Conservation (phyloP, 441 rosid genomes). For the Adansonia grandidieri region DNA sequence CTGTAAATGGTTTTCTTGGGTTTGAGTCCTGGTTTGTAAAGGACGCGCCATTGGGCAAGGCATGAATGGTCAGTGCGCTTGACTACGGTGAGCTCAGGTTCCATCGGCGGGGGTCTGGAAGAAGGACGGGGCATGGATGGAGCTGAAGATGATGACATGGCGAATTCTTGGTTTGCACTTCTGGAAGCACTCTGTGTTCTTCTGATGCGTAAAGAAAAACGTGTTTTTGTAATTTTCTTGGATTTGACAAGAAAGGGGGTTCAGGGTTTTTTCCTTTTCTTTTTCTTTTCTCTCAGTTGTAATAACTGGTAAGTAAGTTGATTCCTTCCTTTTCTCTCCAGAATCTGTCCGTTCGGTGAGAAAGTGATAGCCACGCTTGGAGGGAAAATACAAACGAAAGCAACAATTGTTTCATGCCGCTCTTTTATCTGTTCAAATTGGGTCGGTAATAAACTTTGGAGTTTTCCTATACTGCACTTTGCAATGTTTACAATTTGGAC, state of each 20-base stretch:
- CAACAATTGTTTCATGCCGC: not conserved
- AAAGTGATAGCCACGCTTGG: not conserved
- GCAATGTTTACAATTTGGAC: no score
- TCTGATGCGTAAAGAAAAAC: not conserved
- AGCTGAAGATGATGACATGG: not conserved
- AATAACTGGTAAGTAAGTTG: not conserved
- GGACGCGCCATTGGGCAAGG: slow-evolving; percentile 1
- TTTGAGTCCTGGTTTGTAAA: not conserved
- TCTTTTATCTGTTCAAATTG: no score
- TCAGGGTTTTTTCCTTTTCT: not conserved
- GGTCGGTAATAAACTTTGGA: no score
- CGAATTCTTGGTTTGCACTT: not conserved
- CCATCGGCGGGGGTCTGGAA: not conserved
- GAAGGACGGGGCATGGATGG: not conserved
- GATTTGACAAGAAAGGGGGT: not conserved
- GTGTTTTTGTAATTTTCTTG: not conserved
- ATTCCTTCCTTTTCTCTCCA: not conserved
- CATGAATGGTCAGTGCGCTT: not conserved
- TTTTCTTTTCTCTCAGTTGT: not conserved
- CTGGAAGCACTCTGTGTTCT: not conserved
- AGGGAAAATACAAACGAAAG: not conserved
- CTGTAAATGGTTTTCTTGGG: not conserved
- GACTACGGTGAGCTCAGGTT: not conserved
- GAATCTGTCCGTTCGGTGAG: not conserved
- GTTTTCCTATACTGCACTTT: no score